Percentiles rank a stretch among this genome's conserved stretches.
Evolutionary conservation across 108 stramenopile species (phyloP).

Genomic region (Pseudonitzschia multiseries): DNA sequence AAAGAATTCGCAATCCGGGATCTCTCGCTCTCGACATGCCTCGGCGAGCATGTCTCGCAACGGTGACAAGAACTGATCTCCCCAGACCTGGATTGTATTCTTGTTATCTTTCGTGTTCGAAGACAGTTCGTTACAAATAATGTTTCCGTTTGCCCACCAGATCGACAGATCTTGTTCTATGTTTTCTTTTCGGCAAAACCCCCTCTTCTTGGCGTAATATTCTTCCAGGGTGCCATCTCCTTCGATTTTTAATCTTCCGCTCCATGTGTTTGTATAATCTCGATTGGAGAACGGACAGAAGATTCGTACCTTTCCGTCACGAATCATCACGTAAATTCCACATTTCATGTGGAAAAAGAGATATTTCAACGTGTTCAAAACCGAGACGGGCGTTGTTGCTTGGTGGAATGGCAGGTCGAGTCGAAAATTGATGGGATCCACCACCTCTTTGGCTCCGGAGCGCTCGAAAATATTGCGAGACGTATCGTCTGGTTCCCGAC

Average conservation of each 20-base stretch:
- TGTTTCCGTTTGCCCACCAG: conserved; percentile 99
- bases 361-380: conserved; percentile 90
- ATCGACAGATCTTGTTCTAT: conserved; percentile 83
- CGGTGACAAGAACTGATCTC: conserved; percentile 94
- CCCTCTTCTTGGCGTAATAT: conserved; percentile 86
- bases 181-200: conserved; percentile 88
- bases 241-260: conserved; percentile 69
- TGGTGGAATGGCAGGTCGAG: conserved; percentile 83
- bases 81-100: conserved; percentile 83
- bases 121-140: conserved; percentile 97
- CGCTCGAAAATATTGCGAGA: conserved; percentile 71
- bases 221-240: conserved; percentile 77
- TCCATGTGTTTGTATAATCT: conserved; percentile 91
- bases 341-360: conserved; percentile 99
- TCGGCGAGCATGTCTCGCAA: conserved; percentile 97
- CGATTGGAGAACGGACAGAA: conserved; percentile 95
- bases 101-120: conserved; percentile 66
- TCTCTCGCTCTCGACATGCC: conserved; percentile 77
- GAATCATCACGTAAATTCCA: conserved; percentile 97
- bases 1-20: conserved; percentile 99
- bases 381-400: conserved; percentile 71
- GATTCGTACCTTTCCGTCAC: conserved; percentile 76
- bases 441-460: conserved; percentile 48
- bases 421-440: conserved; percentile 71
- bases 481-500: conserved; percentile 42